A percentile compares a stretch with the other conserved stretches of the same genome.
Evolutionary conservation across 768 basidiomycete species (phyloP).

Genomic region (Symmetrospora coprosmae): DNA sequence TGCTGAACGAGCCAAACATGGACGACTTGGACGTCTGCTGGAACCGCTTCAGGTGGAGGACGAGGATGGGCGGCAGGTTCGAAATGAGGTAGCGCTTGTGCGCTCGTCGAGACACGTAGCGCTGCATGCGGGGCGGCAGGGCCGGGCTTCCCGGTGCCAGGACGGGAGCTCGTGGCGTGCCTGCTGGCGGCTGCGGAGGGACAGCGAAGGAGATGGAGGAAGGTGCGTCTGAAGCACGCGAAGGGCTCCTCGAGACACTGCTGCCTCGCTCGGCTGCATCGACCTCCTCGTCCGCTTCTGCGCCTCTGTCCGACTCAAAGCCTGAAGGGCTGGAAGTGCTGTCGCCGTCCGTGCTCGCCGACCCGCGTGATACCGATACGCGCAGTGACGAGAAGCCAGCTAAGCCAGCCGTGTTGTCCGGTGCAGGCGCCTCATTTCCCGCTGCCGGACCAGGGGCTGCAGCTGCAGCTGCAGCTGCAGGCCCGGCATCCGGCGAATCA

Average conservation of each 20-base stretch:
- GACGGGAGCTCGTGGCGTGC: constrained; percentile 1
- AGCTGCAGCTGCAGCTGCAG: neutral
- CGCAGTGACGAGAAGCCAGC: too few species aligned
- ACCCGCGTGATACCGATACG: too few species aligned
- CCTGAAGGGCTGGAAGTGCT: too few species aligned
- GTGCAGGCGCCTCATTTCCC: neutral
- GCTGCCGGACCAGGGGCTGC: neutral
- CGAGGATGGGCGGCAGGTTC: constrained; percentile 55
- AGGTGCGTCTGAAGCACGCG: too few species aligned
- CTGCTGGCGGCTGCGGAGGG: too few species aligned
- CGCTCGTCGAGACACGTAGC: constrained; percentile 63
- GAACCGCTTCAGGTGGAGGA: constrained; percentile 83
- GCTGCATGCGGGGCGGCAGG: constrained; percentile 40
- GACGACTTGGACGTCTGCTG: constrained; percentile 56
- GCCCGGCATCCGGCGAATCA: neutral
- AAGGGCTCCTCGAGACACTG: neutral
- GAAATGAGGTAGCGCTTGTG: constrained; percentile 91
- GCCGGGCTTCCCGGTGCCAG: constrained; percentile 1
- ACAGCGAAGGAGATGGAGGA: too few species aligned
- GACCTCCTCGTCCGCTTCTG: constrained; percentile 20
- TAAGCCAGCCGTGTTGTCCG: too few species aligned
- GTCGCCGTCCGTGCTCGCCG: too few species aligned
- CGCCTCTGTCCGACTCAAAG: constrained; percentile 1
- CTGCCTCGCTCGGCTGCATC: neutral
- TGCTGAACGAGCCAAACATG: constrained; percentile 41